Percentiles rank a stretch among this genome's conserved stretches.
These are phyloP conservation scores for Fraxinus ornus DNA, from an alignment of 305 asterid genomes.

Conservation along the genomic window DNA sequence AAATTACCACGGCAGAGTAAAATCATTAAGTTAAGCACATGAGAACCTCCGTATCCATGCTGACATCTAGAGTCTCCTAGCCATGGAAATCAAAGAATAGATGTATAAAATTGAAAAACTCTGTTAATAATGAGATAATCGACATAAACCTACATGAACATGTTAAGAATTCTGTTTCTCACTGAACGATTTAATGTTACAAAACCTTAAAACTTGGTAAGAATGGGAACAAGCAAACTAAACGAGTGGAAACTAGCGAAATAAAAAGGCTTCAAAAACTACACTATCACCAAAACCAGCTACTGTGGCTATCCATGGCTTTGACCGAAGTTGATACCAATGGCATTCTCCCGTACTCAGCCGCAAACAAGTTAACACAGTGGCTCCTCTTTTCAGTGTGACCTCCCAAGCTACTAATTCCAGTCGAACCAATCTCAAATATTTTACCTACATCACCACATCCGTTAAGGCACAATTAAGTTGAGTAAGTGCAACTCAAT, in stretches of 20 bases:
- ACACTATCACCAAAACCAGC: conserved; percentile 76
- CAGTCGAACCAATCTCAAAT: conserved; percentile 77
- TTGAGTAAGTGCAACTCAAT: neutral
- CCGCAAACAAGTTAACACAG: conserved; percentile 61
- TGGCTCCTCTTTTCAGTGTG: conserved; percentile 62
- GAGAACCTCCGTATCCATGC: neutral
- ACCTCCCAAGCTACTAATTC: conserved; percentile 88
- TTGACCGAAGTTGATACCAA: conserved; percentile 69
- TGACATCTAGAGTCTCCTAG: neutral
- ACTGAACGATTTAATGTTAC: conserved; percentile 20
- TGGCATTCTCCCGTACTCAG: conserved; percentile 62
- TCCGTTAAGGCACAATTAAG: neutral
- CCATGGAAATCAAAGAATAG: neutral
- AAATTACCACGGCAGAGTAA: neutral
- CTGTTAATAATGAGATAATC: neutral
- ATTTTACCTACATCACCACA: conserved; percentile 53
- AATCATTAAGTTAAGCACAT: neutral
- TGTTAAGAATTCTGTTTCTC: conserved; percentile 16
- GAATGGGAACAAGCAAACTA: conserved; percentile 2
- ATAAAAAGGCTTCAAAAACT: conserved; percentile 11
- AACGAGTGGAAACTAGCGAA: conserved; percentile 19
- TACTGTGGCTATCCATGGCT: conserved; percentile 66
- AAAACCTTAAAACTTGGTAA: conserved; percentile 18
- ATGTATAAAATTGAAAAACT: neutral
- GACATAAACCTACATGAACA: neutral